Evolutionary conservation across 2,329 filamentous ascomycete species (phyloP).

Genomic region (Nectriaceae sp.): DNA sequence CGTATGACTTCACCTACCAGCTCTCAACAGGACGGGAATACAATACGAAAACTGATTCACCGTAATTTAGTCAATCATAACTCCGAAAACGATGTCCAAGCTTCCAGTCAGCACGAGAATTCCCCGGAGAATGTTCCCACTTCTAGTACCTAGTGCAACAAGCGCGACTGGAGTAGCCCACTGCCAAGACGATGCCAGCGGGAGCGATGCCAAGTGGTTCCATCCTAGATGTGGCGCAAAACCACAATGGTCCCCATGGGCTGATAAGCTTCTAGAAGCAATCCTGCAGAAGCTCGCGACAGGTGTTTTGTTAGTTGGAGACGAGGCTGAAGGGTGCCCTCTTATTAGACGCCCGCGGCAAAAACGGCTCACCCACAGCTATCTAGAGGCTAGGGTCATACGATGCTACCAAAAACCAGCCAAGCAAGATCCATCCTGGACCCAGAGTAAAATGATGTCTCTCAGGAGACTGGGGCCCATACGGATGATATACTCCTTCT

Average conservation of each 20-base stretch:
- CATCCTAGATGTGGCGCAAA: background rate
- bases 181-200: too few species aligned
- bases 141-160: background rate
- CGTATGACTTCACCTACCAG: background rate
- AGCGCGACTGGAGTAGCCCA: too few species aligned
- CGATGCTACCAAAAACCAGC: background rate
- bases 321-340: too few species aligned
- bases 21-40: background rate
- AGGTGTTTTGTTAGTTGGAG: background rate
- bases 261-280: background rate
- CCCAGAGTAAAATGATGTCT: background rate
- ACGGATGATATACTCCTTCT: background rate
- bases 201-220: too few species aligned
- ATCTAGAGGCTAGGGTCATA: background rate
- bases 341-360: background rate
- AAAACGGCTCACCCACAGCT: background rate
- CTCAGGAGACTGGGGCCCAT: background rate
- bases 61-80: background rate
- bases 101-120: background rate
- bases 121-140: background rate
- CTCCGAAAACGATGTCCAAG: background rate
- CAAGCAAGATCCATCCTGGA: background rate
- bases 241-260: background rate
- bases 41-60: background rate
- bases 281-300: background rate